phyloP scores from a whole-genome alignment of 148 eudicot species.

The Rhododendron vialii region DNA sequence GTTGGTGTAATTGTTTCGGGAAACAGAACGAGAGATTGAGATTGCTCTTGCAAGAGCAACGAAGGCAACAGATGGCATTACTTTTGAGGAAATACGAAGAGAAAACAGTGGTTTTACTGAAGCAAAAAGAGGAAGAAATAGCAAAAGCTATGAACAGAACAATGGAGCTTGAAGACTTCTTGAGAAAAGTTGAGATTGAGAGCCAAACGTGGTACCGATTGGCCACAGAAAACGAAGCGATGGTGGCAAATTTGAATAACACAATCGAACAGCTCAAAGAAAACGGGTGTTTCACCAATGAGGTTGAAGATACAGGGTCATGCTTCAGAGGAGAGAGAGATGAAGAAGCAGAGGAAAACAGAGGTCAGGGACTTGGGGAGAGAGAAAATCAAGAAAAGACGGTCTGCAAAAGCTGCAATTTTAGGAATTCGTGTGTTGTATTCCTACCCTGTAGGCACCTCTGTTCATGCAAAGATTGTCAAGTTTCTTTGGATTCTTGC shows the following conservation, averaged over 20 bases:
- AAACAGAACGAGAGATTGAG: constrained; percentile 66
- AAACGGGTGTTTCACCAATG: constrained; percentile 24
- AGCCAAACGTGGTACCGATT: constrained; percentile 43
- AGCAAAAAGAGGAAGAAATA: constrained; percentile 64
- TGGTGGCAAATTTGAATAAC: constrained; percentile 34
- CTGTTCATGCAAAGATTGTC: constrained; percentile 61
- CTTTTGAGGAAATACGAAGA: constrained; percentile 40
- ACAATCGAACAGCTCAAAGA: constrained; percentile 45
- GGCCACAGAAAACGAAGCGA: constrained; percentile 61
- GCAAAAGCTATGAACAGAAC: constrained; percentile 35
- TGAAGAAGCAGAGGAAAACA: constrained; percentile 8
- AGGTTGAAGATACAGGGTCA: constrained; percentile 53
- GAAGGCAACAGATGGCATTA: constrained; percentile 40
- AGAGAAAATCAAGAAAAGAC: constrained; percentile 11
- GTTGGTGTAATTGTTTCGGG: not conserved
- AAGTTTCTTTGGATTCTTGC: constrained; percentile 48
- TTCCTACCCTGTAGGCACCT: constrained; percentile 76
- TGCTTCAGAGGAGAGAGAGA: constrained; percentile 24
- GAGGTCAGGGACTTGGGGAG: constrained; percentile 1
- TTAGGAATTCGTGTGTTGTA: constrained; percentile 41
- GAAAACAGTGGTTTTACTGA: constrained; percentile 26
- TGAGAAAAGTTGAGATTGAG: constrained; percentile 48
- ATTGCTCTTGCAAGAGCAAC: constrained; percentile 56
- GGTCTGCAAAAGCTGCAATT: constrained; percentile 49
- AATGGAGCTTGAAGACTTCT: constrained; percentile 44